Percentiles rank a stretch among this genome's conserved stretches.
Evolutionary conservation across 2,329 filamentous ascomycete genomes (phyloP).

Genomic region (Ascochyta pisi): DNA sequence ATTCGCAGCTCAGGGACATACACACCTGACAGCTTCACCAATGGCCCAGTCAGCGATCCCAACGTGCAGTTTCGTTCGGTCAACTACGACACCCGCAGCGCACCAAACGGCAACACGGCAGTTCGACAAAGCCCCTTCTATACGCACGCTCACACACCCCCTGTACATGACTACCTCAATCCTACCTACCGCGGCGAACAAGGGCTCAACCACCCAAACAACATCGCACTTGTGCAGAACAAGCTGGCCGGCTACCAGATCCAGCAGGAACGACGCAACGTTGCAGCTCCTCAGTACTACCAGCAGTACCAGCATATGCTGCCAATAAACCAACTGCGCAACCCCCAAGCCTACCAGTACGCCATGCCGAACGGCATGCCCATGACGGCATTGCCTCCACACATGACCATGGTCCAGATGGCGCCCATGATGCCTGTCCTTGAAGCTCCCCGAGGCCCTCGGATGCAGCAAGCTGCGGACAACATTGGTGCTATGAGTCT

Average conservation of each 20-base stretch:
- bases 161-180: slow-evolving; percentile 52
- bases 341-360: slow-evolving; percentile 47
- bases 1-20: slow-evolving; percentile 38
- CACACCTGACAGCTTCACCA: slow-evolving; percentile 46
- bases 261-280: slow-evolving; percentile 49
- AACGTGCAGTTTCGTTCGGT: slow-evolving; percentile 49
- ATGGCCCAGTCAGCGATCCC: slow-evolving; percentile 40
- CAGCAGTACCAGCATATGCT: slow-evolving; percentile 46
- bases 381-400: slow-evolving; percentile 43
- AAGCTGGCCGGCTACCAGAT: slow-evolving; percentile 58
- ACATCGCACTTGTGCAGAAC: slow-evolving; percentile 56
- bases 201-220: slow-evolving; percentile 52
- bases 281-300: slow-evolving; percentile 38
- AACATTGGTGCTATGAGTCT: slow-evolving; percentile 69
- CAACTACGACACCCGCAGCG: slow-evolving; percentile 52
- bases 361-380: slow-evolving; percentile 46
- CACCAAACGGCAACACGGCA: slow-evolving; percentile 50
- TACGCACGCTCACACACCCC: slow-evolving; percentile 53
- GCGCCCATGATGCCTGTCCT: slow-evolving; percentile 46
- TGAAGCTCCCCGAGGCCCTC: slow-evolving; percentile 52
- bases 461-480: slow-evolving; percentile 61
- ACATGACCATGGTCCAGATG: slow-evolving; percentile 45
- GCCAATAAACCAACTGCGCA: slow-evolving; percentile 45
- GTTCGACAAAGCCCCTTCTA: slow-evolving; percentile 58
- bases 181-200: slow-evolving; percentile 52